Percentiles rank a stretch among this genome's conserved stretches.
Evolutionary conservation across 768 basidiomycete species (phyloP).

Genomic region (Udeniomyces megalosporus): DNA sequence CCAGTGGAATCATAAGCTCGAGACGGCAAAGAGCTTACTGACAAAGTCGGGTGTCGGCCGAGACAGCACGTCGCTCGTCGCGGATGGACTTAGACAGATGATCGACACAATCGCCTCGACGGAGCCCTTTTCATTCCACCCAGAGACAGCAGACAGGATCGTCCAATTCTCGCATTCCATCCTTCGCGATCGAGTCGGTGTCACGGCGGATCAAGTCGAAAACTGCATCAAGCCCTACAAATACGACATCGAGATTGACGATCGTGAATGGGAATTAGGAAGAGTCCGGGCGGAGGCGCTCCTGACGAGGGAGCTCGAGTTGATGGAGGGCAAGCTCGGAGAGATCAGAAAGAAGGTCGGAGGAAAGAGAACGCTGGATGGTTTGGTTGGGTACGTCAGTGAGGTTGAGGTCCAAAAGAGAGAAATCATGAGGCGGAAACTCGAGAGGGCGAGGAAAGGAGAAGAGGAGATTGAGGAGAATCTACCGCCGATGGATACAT

Average conservation of each 20-base stretch:
- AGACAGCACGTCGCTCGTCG: constrained; percentile 83
- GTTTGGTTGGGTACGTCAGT: constrained; percentile 63
- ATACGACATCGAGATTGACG: constrained; percentile 91
- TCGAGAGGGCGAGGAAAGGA: constrained; percentile 31
- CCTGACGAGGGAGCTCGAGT: constrained; percentile 63
- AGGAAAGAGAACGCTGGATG: constrained; percentile 59
- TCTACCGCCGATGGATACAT: constrained; percentile 46
- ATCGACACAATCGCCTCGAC: constrained; percentile 76
- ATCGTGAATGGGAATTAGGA: constrained; percentile 79
- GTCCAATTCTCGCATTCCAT: constrained; percentile 85
- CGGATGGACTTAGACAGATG: constrained; percentile 73
- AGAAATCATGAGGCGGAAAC: constrained; percentile 42
- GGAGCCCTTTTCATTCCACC: constrained; percentile 87
- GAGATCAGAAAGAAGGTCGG: constrained; percentile 81
- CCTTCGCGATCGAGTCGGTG: constrained; percentile 74
- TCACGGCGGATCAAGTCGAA: constrained; percentile 97
- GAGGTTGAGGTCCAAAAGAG: constrained; percentile 58
- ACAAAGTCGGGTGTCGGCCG: constrained; percentile 94
- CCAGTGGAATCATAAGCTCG: constrained; percentile 92
- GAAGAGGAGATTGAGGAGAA: constrained; percentile 31
- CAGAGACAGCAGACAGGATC: constrained; percentile 70
- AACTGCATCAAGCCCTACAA: constrained; percentile 99
- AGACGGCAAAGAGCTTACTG: constrained; percentile 76
- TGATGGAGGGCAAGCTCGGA: constrained; percentile 73
- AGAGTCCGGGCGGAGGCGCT: constrained; percentile 55